Evolutionary conservation across 768 basidiomycete species (phyloP), one percentile per base, ranked within the genome.

Genomic region (Mycena pura): DNA sequence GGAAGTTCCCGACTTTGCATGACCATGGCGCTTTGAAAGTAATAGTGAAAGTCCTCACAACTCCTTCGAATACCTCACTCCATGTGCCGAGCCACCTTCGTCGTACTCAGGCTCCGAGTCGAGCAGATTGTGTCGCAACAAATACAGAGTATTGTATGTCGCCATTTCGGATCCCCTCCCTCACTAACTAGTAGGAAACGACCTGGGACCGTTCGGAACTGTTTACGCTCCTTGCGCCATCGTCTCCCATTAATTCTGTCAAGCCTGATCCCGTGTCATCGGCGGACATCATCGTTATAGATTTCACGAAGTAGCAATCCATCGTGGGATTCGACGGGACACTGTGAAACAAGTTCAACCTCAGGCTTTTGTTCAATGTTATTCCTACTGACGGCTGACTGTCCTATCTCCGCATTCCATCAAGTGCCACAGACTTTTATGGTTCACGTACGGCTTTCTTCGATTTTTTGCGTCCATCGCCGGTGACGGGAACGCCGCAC

Each of bases 381-480:
- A 32, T 24, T 24, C 46, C 43, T 6, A 2, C 38, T 34, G 13
- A 49, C 15, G 31, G 48, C 62, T n/a, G 61, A 7, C 31, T 57
- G 19, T 50, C 46, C 13, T 63, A 63, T n/a, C 46, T 63, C 11
- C 84, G 91, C 15, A 77, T 92, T 24, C 84, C 90, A 0, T 80
- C 92, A 11, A 91, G 91, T 5, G 88, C 90, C 2, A 82, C 88
- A 3, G 90, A 92, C 71, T 92, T 92, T 68, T 91, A 91, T 15
- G 75, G 82, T 3, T 76, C 65, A 3, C 60, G 89, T 88, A 60
- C 55, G 79, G 13, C 25, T 46, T 36, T 6, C 36, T 19, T 27
- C 27, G 11, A 17, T 8, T 45, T 34, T 19, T 38, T 6, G 27
- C 32, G 44, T 29, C 19, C 7, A 2, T 17, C 10, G n/a, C 3